Base-by-base conservation (phyloP, 140 eudicot genomes). In the Bidens hawaiensis region DNA sequence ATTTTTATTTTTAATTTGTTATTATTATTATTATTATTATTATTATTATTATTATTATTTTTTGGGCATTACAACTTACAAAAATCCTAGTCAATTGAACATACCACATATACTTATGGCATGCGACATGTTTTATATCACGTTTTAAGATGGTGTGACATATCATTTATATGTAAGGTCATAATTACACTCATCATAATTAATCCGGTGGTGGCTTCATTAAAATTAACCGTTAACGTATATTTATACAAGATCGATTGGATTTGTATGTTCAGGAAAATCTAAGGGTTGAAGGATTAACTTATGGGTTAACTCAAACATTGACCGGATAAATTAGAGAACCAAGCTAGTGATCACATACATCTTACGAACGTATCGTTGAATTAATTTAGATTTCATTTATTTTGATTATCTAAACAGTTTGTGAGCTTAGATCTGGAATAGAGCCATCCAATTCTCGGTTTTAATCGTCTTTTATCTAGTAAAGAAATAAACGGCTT, bases 401-500 rank as follows among this genome's bases (percentile, higher is more conserved):
- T 45, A 45, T 15, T 45, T 45, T 45, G 23, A 45, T 45, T 45
- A 45, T 4, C n/a, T n/a, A n/a, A n/a, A n/a, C n/a, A n/a, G n/a
- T n/a, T n/a, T n/a, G n/a, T n/a, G n/a, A n/a, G n/a, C n/a, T n/a
- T n/a, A n/a, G n/a, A n/a, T n/a, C n/a, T n/a, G n/a, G n/a, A n/a
- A n/a, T n/a, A n/a, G n/a, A n/a, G n/a, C n/a, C n/a, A n/a, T n/a
- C n/a, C n/a, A n/a, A n/a, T n/a, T n/a, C n/a, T n/a, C n/a, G n/a
- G n/a, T 49, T 50, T 28, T 10, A 50, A 48, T 48, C 19, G 54
- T 18, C n/a, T 50, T 22, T 50, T 50, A 50, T 50, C 56, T 49
- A 19, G 56, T 9, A 22, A 49, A 49, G 22, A 49, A 6, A 45
- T 48, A 49, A 49, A 11, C 28, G 15, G 15, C 22, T 27, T 49